Base-by-base conservation (phyloP, 2,329 filamentous ascomycete genomes). In the Chaetomium globosum region DNA sequence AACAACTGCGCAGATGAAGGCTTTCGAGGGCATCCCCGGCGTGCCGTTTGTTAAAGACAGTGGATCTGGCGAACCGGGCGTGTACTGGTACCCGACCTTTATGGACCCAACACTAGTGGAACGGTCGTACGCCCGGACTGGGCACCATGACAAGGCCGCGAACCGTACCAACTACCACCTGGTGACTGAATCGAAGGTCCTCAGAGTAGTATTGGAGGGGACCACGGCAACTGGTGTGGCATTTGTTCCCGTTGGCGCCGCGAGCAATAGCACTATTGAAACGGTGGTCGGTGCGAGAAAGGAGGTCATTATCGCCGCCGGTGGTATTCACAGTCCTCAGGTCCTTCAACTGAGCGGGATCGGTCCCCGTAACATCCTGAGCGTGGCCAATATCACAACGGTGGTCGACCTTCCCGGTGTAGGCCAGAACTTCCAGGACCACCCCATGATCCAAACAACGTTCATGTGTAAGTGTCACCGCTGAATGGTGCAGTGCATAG, bases 361-460 rank as follows among this genome's bases (percentile, higher is more conserved):
- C 31, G 80, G 80, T 1, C 72, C 76, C 0, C 69, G 68, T 19
- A 69, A 69, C 2, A 71, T 80, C 13, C 71, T 80, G 7, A 67
- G 71, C n/a, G 66, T 71, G 30, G 74, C 83, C 65, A 75, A 77
- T 7, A 87, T 88, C 63, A 74, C 79, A 0, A 79, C 86, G 2
- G 70, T 86, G 53, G 76, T 80, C 1, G 81, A 89, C 68, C 78
- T 86, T 1, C 86, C 85, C 0, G 87, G 85, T 46, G 86, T 90
- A 7, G 87, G 87, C 4, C 81, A 79, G 30, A 79, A 79, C 66
- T 75, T 78, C 36, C 76, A 79, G 59, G 77, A 79, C 58, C 77
- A 79, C 52, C 73, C 74, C 0, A 74, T 72, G 60, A 59, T 76
- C 16, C 66, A 36, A n/a, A 55, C 66, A 0, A 56, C 56, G 54